phyloP scores from a whole-genome alignment of 2,329 filamentous ascomycete genomes.

The Fusarium miscanthi region DNA sequence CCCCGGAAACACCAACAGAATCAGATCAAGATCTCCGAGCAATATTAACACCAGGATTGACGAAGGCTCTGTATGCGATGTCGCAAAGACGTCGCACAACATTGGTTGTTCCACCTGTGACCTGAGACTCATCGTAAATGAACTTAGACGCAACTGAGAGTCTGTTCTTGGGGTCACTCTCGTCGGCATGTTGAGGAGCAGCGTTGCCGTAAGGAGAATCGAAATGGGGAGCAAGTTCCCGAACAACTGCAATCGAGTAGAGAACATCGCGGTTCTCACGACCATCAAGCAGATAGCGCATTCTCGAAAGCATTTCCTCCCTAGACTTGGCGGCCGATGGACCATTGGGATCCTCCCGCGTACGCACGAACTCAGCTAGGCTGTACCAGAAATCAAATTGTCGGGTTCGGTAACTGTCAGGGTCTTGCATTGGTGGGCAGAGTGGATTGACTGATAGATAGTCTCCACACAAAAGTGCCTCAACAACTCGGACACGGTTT shows the following conservation, averaged over 20 bases:
- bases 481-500: constrained; percentile 79
- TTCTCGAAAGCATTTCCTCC: constrained; percentile 71
- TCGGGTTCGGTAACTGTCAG: constrained; percentile 65
- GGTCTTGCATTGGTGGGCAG: constrained; percentile 59
- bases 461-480: constrained; percentile 79
- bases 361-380: constrained; percentile 73
- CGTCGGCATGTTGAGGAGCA: constrained; percentile 70
- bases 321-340: constrained; percentile 61
- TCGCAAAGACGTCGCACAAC: constrained; percentile 77
- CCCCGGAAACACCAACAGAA: neutral
- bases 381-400: constrained; percentile 87
- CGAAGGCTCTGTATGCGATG: constrained; percentile 71
- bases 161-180: constrained; percentile 73
- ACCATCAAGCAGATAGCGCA: constrained; percentile 79
- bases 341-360: constrained; percentile 67
- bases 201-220: constrained; percentile 68
- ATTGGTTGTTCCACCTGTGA: constrained; percentile 77
- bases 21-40: constrained; percentile 43
- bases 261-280: constrained; percentile 90
- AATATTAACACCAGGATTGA: constrained; percentile 63
- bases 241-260: constrained; percentile 86
- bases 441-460: constrained; percentile 70
- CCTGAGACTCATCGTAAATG: constrained; percentile 71
- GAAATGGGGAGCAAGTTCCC: constrained; percentile 76
- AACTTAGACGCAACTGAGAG: constrained; percentile 77